A percentile compares a stretch with the other conserved stretches of the same genome.
Evolutionary conservation across 2,329 filamentous ascomycete genomes (phyloP).

Genomic region (Aspergillus pseudonomiae): DNA sequence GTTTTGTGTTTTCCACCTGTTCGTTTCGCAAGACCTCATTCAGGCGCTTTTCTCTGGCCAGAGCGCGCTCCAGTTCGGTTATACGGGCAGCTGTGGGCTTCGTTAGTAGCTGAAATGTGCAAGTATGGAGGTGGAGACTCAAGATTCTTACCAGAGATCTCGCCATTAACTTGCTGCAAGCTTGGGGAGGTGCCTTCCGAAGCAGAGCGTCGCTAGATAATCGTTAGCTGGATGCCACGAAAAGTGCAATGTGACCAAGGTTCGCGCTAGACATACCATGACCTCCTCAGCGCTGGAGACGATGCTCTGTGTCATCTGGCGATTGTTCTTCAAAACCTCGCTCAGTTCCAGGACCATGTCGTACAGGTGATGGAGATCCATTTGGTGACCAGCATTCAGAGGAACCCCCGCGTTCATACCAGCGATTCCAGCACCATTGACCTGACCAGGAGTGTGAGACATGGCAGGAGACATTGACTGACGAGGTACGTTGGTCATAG

Average conservation of each 20-base stretch:
- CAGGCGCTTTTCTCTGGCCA: slow-evolving; percentile 48
- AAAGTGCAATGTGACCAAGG: neutral
- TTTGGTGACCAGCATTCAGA: slow-evolving; percentile 54
- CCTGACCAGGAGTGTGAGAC: slow-evolving; percentile 34
- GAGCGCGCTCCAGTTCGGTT: slow-evolving; percentile 51
- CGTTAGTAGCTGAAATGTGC: neutral
- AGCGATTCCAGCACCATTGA: slow-evolving; percentile 41
- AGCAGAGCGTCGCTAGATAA: slow-evolving; percentile 45
- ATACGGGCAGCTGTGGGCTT: slow-evolving; percentile 39
- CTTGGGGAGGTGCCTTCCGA: slow-evolving; percentile 43
- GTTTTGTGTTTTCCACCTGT: slow-evolving; percentile 50
- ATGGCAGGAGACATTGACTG: slow-evolving; percentile 39
- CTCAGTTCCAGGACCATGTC: slow-evolving; percentile 55
- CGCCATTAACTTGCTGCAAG: slow-evolving; percentile 48
- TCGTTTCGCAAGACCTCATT: slow-evolving; percentile 49
- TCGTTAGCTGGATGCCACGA: slow-evolving; percentile 15
- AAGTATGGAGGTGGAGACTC: neutral
- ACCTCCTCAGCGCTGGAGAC: slow-evolving; percentile 54
- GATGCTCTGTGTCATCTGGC: slow-evolving; percentile 53
- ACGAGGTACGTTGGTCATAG: slow-evolving; percentile 37
- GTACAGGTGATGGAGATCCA: slow-evolving; percentile 55
- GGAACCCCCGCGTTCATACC: slow-evolving; percentile 43
- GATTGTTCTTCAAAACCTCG: slow-evolving; percentile 52
- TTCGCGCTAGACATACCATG: slow-evolving; percentile 40
- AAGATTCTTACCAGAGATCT: slow-evolving; percentile 42